Percentiles rank a stretch among this genome's conserved stretches.
phyloP scores from a whole-genome alignment of 2,329 filamentous ascomycete species.

The Colletotrichum sp. region DNA sequence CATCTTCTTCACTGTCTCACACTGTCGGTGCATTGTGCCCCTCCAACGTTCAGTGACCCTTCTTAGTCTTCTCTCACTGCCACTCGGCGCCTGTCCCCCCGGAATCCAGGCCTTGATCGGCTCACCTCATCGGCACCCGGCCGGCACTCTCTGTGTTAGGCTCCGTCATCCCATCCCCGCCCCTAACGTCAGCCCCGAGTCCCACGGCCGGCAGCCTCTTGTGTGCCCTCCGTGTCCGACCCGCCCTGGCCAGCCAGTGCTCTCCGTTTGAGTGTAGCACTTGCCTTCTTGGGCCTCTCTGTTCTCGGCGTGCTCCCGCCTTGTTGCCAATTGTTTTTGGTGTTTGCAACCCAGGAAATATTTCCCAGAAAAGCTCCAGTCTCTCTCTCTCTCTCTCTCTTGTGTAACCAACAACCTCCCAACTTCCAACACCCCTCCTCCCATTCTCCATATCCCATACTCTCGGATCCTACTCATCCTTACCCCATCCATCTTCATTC shows the following conservation, averaged over 20 bases:
- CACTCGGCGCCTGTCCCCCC: background rate
- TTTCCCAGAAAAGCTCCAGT: background rate
- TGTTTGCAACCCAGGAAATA: background rate
- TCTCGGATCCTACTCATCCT: background rate
- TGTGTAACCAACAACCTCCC: background rate
- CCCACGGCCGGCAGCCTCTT: background rate
- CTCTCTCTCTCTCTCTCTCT: background rate
- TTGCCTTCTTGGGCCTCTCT: background rate
- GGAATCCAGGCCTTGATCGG: background rate
- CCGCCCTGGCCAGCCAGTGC: background rate
- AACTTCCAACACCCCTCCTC: background rate
- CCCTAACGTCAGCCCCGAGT: conserved; percentile 7
- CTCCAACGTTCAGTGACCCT: background rate
- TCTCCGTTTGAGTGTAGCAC: background rate
- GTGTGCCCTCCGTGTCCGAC: background rate
- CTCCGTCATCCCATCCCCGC: background rate
- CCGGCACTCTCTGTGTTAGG: background rate
- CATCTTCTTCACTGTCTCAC: background rate
- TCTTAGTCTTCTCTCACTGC: background rate
- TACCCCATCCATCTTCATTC: background rate
- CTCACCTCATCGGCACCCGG: background rate
- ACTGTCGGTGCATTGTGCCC: background rate
- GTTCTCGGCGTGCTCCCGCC: background rate
- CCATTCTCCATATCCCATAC: background rate
- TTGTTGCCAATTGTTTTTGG: background rate